Conservation (phyloP, 768 basidiomycete genomes). For the Tephrocybe rancida region DNA sequence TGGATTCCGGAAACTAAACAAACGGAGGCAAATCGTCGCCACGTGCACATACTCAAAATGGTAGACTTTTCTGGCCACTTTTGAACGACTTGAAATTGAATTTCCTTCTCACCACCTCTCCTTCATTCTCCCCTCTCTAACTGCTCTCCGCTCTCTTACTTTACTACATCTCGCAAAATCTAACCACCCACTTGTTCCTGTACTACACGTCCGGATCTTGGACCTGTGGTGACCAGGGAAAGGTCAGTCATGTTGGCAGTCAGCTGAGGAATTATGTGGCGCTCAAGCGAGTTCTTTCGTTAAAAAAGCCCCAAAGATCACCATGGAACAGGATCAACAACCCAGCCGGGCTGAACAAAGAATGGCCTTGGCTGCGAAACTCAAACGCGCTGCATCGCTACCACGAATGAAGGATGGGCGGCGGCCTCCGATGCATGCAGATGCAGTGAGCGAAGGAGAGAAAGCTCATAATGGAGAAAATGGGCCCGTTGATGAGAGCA, state of each 20-base stretch:
- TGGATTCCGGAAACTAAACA: neutral
- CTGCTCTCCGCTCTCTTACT: neutral
- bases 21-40: constrained; percentile 34
- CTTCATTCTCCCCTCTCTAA: neutral
- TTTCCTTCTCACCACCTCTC: constrained; percentile 13
- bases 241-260: constrained; percentile 13
- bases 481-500: constrained; percentile 31
- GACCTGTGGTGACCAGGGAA: constrained; percentile 15
- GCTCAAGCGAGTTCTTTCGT: constrained; percentile 7
- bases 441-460: constrained; percentile 84
- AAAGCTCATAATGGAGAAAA: constrained; percentile 46
- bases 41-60: constrained; percentile 28
- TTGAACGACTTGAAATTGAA: constrained; percentile 9
- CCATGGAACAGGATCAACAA: constrained; percentile 52
- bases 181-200: neutral
- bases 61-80: constrained; percentile 13
- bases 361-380: constrained; percentile 84
- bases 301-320: constrained; percentile 10
- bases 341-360: constrained; percentile 70
- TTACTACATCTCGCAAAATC: neutral
- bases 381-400: constrained; percentile 89
- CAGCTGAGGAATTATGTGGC: constrained; percentile 11
- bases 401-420: constrained; percentile 92
- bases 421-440: constrained; percentile 84
- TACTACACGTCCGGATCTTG: constrained; percentile 5